Evolutionary conservation across 2,329 filamentous ascomycete species (phyloP), one percentile per base, ranked within the genome.

Genomic region (Alternaria sp.): DNA sequence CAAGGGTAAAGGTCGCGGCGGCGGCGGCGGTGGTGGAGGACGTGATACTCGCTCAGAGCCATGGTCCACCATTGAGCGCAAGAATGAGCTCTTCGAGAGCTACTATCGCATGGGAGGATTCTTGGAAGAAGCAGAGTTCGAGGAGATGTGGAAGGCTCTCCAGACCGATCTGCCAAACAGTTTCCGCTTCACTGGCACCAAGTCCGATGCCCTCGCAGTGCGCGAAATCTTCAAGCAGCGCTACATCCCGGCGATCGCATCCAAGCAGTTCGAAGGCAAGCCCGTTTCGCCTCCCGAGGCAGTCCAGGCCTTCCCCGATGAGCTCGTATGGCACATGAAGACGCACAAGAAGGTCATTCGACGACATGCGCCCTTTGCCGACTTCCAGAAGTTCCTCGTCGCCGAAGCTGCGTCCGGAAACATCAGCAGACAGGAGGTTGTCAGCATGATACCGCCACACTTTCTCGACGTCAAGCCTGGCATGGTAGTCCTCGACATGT

Each of bases 391-490:
- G 79, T 99, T 97, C 84, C 87, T 99, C 54, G 96, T 99, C 54
- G 96, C 95, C 56, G 96, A 99, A 85, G 97, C 96, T 5, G 93
- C 92, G 60, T 93, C 98, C 21, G 96, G 96, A 74, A 99, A 98
- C 80, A 98, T 99, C 75, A 97, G 92, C 81, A 89, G 96, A 74
- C 96, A 99, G 81, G 96, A 99, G 83, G 91, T 97, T 47, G 96
- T 99, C 75, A 97, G 93, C 84, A 99, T 99, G 96, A 98, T 99
- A 67, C 96, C 96, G 25, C 96, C 96, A 25, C 87, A 98, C 72
- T 86, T 98, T 73, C 91, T 99, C 85, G 94, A 98, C 75, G 86
- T 98, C 54, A 89, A 89, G 71, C 94, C 96, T 5, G 93, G 94
- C 57, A 97, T 97, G 90, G 91, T 91, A 2, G 94, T 97, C 10